Evolutionary conservation across 257 asterid species (phyloP).

Genomic region (Solanum pennellii): DNA sequence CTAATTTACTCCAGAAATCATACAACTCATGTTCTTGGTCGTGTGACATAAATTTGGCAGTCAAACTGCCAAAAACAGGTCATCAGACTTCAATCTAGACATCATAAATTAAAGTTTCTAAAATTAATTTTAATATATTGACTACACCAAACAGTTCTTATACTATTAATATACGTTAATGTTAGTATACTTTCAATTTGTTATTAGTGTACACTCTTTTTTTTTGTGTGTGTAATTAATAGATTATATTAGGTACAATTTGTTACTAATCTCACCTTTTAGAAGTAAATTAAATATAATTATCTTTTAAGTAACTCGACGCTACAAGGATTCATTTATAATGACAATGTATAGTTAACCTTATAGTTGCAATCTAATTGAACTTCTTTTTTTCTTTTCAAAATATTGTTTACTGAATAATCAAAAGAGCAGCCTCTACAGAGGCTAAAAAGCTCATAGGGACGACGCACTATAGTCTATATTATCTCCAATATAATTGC

Average conservation of each 20-base stretch:
- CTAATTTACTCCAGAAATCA: not conserved
- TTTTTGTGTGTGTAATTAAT: not conserved
- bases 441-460: not conserved
- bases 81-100: not conserved
- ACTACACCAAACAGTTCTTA: not conserved
- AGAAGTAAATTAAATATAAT: not conserved
- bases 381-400: not conserved
- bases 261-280: not conserved
- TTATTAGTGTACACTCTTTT: not conserved
- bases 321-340: not conserved
- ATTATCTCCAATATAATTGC: not conserved
- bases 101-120: not conserved
- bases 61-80: not conserved
- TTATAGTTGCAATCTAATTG: not conserved
- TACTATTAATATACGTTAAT: not conserved
- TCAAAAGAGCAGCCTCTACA: not conserved
- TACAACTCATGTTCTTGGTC: not conserved
- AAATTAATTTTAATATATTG: not conserved
- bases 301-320: not conserved
- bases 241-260: not conserved
- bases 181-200: not conserved
- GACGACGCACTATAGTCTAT: not conserved
- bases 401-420: not conserved
- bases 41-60: not conserved
- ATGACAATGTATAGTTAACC: not conserved